These are phyloP conservation scores for Acanthamoeba royreba DNA, from an alignment of 208 protist genomes.

Conservation along the genomic window DNA sequence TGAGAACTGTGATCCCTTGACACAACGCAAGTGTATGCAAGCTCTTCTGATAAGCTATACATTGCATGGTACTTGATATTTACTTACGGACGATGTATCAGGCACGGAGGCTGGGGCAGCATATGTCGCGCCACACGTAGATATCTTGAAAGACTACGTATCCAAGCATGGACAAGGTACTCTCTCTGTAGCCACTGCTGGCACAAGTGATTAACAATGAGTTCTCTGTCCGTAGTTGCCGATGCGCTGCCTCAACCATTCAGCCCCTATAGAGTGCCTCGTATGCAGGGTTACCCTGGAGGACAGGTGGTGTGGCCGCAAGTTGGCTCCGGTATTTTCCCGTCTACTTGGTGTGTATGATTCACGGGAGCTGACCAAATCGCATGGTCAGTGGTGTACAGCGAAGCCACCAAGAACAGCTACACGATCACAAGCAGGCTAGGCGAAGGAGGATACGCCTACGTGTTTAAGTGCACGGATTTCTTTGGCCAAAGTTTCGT, in stretches of 20 bases:
- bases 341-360: background rate
- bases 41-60: too few species aligned
- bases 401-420: background rate
- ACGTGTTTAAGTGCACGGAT: background rate
- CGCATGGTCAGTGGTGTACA: background rate
- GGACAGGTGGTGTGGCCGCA: background rate
- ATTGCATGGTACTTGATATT: too few species aligned
- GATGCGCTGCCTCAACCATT: background rate
- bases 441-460: background rate
- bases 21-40: background rate
- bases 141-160: background rate
- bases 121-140: background rate
- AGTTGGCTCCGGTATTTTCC: background rate
- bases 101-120: background rate
- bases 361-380: background rate
- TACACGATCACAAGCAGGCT: background rate
- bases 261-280: background rate
- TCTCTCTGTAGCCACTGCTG: background rate
- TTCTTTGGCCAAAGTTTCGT: background rate
- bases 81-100: too few species aligned
- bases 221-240: too few species aligned
- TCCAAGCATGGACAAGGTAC: background rate
- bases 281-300: background rate
- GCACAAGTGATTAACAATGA: too few species aligned
- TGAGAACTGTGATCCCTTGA: background rate